Percentiles rank a stretch among this genome's conserved stretches.
phyloP scores from a whole-genome alignment of 495 filamentous ascomycete species.

The Oidiodendron maius region DNA sequence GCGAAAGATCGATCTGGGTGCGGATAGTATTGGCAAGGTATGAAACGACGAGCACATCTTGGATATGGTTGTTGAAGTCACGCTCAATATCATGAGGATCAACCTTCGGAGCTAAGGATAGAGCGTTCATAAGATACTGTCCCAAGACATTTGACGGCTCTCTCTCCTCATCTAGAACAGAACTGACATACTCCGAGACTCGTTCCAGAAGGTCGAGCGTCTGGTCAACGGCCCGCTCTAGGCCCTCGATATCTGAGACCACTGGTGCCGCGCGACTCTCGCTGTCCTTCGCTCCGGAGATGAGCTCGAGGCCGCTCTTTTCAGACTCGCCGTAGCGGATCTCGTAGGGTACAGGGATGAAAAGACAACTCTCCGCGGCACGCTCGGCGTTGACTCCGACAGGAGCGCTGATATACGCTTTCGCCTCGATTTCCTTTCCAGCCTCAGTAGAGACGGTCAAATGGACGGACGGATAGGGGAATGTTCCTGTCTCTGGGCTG shows the following conservation, averaged over 20 bases:
- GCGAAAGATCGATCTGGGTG: conserved; percentile 96
- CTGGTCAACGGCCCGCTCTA: conserved; percentile 78
- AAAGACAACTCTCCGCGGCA: conserved; percentile 88
- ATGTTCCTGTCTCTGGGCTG: conserved; percentile 91
- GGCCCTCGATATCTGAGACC: conserved; percentile 78
- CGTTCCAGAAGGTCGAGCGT: conserved; percentile 83
- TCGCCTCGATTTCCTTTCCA: conserved; percentile 74
- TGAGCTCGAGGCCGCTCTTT: conserved; percentile 83
- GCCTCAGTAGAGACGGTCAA: conserved; percentile 86
- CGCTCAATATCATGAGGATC: conserved; percentile 81
- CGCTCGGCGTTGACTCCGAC: conserved; percentile 93
- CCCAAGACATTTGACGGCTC: conserved; percentile 78
- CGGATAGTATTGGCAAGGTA: conserved; percentile 98
- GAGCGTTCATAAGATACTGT: conserved; percentile 87
- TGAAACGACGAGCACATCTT: conserved; percentile 93
- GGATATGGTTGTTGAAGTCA: conserved; percentile 99
- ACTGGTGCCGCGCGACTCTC: conserved; percentile 68
- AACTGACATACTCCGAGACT: conserved; percentile 81
- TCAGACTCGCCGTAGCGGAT: conserved; percentile 87
- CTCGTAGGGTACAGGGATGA: conserved; percentile 92
- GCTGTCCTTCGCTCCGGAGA: conserved; percentile 71
- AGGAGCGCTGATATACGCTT: conserved; percentile 89
- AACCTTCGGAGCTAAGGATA: conserved; percentile 91
- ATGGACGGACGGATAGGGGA: conserved; percentile 92
- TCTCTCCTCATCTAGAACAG: conserved; percentile 60